These are phyloP conservation scores for Aegilops tauschii DNA, from an alignment of 176 grass and related monocot species.

Conservation along the genomic window DNA sequence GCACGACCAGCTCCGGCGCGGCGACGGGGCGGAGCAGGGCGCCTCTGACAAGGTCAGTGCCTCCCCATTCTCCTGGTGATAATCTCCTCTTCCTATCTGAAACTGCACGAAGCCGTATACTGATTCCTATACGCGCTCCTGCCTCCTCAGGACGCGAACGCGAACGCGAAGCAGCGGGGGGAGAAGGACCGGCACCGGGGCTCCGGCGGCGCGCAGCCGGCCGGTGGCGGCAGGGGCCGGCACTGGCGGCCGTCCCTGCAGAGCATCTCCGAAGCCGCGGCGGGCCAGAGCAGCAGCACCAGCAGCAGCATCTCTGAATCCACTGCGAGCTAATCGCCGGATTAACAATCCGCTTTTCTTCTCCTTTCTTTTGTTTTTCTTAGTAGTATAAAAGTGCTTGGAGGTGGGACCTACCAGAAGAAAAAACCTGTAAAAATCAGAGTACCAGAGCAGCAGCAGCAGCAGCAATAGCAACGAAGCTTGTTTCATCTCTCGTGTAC, in stretches of 20 bases:
- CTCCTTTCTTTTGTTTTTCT: not conserved
- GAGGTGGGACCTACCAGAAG: conserved; percentile 18
- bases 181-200: conserved; percentile 60
- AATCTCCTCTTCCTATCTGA: not conserved
- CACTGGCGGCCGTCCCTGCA: conserved; percentile 87
- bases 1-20: conserved; percentile 46
- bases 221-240: conserved; percentile 31
- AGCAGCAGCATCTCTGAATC: conserved; percentile 42
- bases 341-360: not conserved
- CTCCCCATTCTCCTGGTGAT: not conserved
- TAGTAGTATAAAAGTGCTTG: conserved; percentile 40
- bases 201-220: conserved; percentile 7
- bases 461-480: conserved; percentile 6
- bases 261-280: conserved; percentile 76
- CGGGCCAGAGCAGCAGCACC: conserved; percentile 31
- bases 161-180: conserved; percentile 34
- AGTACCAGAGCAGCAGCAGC: conserved; percentile 39
- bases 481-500: conserved; percentile 24
- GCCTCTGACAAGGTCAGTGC: conserved; percentile 17
- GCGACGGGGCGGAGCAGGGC: conserved; percentile 12
- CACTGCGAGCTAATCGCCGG: conserved; percentile 17
- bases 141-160: conserved; percentile 41
- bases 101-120: not conserved
- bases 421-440: conserved; percentile 54
- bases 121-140: not conserved